phyloP scores from a whole-genome alignment of 2,329 filamentous ascomycete genomes.

The Calonectria ilicicola region DNA sequence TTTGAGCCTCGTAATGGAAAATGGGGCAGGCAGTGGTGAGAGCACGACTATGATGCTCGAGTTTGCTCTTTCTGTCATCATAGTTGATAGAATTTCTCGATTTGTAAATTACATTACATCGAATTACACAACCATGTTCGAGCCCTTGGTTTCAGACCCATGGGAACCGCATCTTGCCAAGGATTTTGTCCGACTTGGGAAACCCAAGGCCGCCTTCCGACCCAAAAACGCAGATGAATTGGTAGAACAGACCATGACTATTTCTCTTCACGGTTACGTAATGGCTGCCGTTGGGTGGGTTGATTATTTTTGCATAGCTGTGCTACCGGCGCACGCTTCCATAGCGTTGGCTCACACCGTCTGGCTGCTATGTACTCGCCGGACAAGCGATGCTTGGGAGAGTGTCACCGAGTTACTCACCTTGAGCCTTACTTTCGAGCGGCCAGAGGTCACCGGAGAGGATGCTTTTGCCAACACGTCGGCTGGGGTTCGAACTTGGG shows the following conservation, averaged over 20 bases:
- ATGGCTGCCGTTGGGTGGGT: background rate
- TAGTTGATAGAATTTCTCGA: background rate
- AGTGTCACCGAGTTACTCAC: background rate
- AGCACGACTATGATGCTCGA: background rate
- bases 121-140: background rate
- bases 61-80: background rate
- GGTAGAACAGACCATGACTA: background rate
- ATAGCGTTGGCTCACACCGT: background rate
- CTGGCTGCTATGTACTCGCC: background rate
- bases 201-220: background rate
- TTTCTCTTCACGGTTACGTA: background rate
- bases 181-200: background rate
- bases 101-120: background rate
- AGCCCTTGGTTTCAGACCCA: background rate
- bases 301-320: background rate
- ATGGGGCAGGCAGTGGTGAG: background rate
- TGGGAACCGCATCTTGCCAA: background rate
- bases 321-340: background rate
- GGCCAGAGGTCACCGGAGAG: background rate
- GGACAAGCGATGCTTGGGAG: background rate
- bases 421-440: background rate
- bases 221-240: background rate
- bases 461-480: background rate
- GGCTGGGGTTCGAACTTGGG: background rate
- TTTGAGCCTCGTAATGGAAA: background rate